Base-by-base conservation (phyloP, 2,329 filamentous ascomycete genomes). In the Penicillium rolfsii region DNA sequence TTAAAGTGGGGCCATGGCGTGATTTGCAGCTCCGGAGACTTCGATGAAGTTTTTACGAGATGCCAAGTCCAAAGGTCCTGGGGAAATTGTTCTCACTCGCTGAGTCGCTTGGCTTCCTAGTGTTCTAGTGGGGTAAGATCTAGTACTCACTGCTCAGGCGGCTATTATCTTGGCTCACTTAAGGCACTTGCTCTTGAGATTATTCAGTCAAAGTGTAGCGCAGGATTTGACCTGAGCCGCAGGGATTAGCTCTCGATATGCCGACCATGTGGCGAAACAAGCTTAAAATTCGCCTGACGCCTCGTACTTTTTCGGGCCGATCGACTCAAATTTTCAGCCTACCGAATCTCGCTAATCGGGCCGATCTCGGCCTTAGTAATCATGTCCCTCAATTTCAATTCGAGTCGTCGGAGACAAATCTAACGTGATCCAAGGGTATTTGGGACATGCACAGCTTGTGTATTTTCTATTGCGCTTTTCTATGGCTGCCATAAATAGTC, bases 1-100 rank as follows among this genome's bases (percentile, higher is more conserved):
- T 38, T 22, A 7, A 36, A 48, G 53, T 56, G 53, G 53, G 53
- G 28, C 53, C 19, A 56, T 56, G n/a, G 53, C 53, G 53, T 56
- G 53, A 55, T 48, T 56, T 22, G 19, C 5, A 16, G 43, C 36
- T 56, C 38, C 19, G 35, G 28, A 43, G 11, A 38, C 19, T 11
- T 2, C 24, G 40, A 48, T 48, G 40, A 16, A 33, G 41, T 26
- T 46, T 28, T 48, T 56, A 56, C 53, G 53, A 38, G 53, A 56
- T 56, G 53, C 53, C 53, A 56, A 56, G 53, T 54, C 26, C 52
- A 5, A 19, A 35, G 16, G 26, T 9, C 38, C 38, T 33, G 52
- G 52, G 40, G 52, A 54, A 45, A 30, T 22, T 30, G 28, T 9
- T 45, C 22, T 53, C 30, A 38, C 52, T 43, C 16, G 52, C 38